Base-by-base conservation (phyloP, 2,329 filamentous ascomycete species). In the Alternaria solani region DNA sequence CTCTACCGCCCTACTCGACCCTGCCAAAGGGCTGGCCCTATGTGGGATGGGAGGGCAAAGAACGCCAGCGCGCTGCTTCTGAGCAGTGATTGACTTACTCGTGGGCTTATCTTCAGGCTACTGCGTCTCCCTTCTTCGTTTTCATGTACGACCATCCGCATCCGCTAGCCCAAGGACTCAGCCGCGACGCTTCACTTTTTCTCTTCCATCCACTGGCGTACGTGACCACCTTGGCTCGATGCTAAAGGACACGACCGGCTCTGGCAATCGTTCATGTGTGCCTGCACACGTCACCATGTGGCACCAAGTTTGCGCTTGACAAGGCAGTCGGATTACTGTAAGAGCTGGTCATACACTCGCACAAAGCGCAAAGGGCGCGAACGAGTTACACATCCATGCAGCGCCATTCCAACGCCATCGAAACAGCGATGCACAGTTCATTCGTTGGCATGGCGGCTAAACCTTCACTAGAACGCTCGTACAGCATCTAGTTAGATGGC, bases 21-120 rank as follows among this genome's bases (percentile, higher is more conserved):
- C 76, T 91, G 7, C 89, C 89, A 0, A 66, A 83, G 30, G 88
- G 86, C 7, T 91, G 89, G 89, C 88, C 88, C 2, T 78, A 78
- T 52, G 64, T 84, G 28, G 87, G 86, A 2, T 89, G 86, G 84
- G 64, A 83, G 3, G 69, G 78, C 1, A 75, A 85, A 44, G 23
- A 64, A 3, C 66, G 75, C 11, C 56, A 72, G 34, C 59, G 74
- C 43, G 59, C 64, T 16, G 68, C 46, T 5, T 57, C 64, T 11
- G 73, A 73, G 51, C 66, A 68, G 12, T 71, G 59, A 73, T 25
- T 3, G 20, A 20, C 42, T 23, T 32, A 18, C n/a, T 1, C 26
- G 43, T 47, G 28, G 20, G 28, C 28, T 20, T 34, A 36, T 48
- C 46, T 3, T 16, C 20, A 1, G 25, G 46, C 30, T 36, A 36